Evolutionary conservation across 164 flowering plant genomes (phyloP).

Genomic region (Piper longum): DNA sequence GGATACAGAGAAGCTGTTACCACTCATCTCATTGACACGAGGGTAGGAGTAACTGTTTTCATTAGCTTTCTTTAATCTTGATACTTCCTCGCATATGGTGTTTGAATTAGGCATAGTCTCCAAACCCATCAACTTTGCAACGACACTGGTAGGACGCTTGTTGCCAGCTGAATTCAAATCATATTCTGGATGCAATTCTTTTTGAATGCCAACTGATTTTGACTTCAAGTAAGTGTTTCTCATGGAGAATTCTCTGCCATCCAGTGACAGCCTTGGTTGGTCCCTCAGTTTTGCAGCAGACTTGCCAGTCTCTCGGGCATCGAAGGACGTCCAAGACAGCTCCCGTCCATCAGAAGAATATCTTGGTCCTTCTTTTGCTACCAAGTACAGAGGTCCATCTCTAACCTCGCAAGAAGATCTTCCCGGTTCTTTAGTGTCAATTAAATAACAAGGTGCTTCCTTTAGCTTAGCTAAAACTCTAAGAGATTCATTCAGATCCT

Average conservation of each 20-base stretch:
- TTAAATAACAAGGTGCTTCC: conserved; percentile 44
- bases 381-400: conserved; percentile 15
- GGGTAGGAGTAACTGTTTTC: conserved; percentile 11
- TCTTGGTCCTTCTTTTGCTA: conserved; percentile 3
- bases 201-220: conserved; percentile 14
- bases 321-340: conserved; percentile 37
- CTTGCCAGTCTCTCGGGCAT: conserved; percentile 40
- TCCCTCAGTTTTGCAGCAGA: conserved; percentile 47
- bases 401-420: conserved; percentile 35
- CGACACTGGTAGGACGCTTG: conserved; percentile 49
- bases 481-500: conserved; percentile 54
- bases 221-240: conserved; percentile 19
- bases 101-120: conserved; percentile 37
- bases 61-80: conserved; percentile 8
- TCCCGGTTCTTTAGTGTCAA: conserved; percentile 33
- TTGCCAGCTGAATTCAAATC: conserved; percentile 2
- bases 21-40: conserved; percentile 1
- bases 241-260: conserved; percentile 44
- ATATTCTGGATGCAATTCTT: conserved; percentile 6
- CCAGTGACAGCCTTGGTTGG: conserved; percentile 78
- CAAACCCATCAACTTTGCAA: conserved; percentile 87
- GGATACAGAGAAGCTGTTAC: conserved; percentile 12
- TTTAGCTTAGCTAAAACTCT: conserved; percentile 48
- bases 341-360: conserved; percentile 26
- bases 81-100: conserved; percentile 11